Base-by-base conservation (phyloP, 345 rosid species). In the Syzygium aromaticum region DNA sequence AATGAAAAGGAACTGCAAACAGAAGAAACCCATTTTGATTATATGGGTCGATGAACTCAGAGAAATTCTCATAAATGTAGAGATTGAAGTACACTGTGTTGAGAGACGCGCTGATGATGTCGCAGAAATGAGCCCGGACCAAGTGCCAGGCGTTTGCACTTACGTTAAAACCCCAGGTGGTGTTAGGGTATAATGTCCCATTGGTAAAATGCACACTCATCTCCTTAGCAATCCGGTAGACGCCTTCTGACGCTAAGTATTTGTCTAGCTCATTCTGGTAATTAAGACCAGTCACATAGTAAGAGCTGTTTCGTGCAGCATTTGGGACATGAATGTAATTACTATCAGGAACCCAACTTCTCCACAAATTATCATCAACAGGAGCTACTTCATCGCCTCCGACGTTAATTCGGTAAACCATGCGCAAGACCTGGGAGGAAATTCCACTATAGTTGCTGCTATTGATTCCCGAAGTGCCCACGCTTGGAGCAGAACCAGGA, bases 41-140 rank as follows among this genome's bases (percentile, higher is more conserved):
- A 21, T 52, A 87, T 8, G 95, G 92, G 23, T 86, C 14, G 21
- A 96, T 89, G 63, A 6, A 7, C 46, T 2, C 1, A 10, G 84
- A 22, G 86, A 59, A 89, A 22, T 92, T 56, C 1, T 89, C 86
- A 80, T 87, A 88, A 28, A 96, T 84, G 56, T 87, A 93, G 23
- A 95, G 92, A 84, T 86, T 85, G 87, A 96, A 94, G 11, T 3
- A 9, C 0, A 87, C 3, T 8, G 3, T 43, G 56, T 89, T 54
- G 43, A 0, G 21, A 2, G 89, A 3, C 7, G 1, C 0, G 56
- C 91, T 88, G 43, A 89, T 7, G 33, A 92, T 51, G 87, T 96
- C 94, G 59, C 93, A 94, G 87, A 96, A 96, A 82, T 96, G 94
- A 86, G 85, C 59, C 89, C 95, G 92, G 85, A 94, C 87, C 30